These are phyloP conservation scores for Rhodomyrtus tomentosa DNA, from an alignment of 345 rosid genomes.

Conservation along the genomic window DNA sequence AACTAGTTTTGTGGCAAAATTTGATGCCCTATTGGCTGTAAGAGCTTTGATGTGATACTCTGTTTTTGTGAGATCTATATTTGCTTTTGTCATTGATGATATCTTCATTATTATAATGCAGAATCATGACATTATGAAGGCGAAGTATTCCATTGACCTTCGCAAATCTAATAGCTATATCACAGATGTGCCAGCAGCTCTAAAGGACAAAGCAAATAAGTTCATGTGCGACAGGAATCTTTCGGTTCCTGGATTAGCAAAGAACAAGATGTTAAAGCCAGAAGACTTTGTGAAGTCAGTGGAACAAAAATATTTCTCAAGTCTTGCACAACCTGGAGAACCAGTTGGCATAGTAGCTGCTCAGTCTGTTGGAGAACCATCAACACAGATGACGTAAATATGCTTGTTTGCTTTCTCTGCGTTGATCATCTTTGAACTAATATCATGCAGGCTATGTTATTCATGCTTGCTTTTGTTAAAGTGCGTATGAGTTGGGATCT, in stretches of 20 bases:
- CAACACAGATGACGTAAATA: conserved; percentile 96
- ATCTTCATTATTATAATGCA: conserved; percentile 14
- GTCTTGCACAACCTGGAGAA: conserved; percentile 99
- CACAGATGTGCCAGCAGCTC: conserved; percentile 45
- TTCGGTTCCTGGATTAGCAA: neutral
- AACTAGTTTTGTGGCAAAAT: conserved; percentile 67
- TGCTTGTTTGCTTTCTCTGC: conserved; percentile 5
- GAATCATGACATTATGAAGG: conserved; percentile 64
- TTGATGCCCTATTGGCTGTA: conserved; percentile 58
- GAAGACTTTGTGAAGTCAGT: conserved; percentile 49
- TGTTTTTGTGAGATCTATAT: neutral
- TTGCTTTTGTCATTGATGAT: conserved; percentile 1
- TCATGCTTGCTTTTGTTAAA: neutral
- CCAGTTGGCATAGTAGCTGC: conserved; percentile 98
- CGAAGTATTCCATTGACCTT: conserved; percentile 26
- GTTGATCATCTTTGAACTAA: neutral
- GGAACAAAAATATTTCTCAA: conserved; percentile 56
- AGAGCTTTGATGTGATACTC: conserved; percentile 14
- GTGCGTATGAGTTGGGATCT: neutral
- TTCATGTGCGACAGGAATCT: conserved; percentile 20
- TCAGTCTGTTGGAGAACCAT: conserved; percentile 99
- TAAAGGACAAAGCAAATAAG: conserved; percentile 48
- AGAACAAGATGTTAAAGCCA: conserved; percentile 18
- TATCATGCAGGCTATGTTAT: neutral
- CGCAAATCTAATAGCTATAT: conserved; percentile 38